phyloP scores from a whole-genome alignment of 2,329 filamentous ascomycete genomes.

The Dryadomyces quercivorus region DNA sequence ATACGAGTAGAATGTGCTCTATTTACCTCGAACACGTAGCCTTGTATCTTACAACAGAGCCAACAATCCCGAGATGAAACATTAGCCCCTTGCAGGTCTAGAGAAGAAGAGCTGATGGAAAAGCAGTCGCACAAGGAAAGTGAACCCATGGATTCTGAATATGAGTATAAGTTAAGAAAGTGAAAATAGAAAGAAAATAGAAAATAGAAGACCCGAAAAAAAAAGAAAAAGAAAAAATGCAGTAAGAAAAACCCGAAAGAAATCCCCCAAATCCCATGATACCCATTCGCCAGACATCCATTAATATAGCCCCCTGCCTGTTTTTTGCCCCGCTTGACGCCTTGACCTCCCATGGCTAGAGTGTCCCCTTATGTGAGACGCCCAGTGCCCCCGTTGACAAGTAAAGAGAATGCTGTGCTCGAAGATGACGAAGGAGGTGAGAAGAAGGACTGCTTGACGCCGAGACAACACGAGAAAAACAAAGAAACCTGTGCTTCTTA shows the following conservation, averaged over 20 bases:
- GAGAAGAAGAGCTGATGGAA: background rate
- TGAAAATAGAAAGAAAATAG: background rate
- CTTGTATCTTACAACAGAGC: background rate
- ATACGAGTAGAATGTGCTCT: background rate
- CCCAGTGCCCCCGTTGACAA: no score
- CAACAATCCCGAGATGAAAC: background rate
- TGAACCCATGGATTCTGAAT: no score
- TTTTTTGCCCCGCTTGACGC: background rate
- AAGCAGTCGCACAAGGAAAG: background rate
- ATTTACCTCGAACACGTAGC: background rate
- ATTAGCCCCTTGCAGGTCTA: background rate
- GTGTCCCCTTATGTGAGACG: background rate
- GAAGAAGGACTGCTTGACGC: background rate
- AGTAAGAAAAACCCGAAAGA: background rate
- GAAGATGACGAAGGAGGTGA: background rate
- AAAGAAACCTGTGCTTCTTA: no score
- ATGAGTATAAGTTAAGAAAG: background rate
- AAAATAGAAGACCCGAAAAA: background rate
- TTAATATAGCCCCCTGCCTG: no score
- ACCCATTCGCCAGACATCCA: no score
- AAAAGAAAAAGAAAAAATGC: background rate
- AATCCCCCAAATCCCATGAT: background rate
- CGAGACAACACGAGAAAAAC: no score
- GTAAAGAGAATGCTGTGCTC: background rate
- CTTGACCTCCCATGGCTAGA: background rate